Evolutionary conservation across 2,329 filamentous ascomycete species (phyloP), one percentile per base, ranked within the genome.

Genomic region (Penicillium italicum): DNA sequence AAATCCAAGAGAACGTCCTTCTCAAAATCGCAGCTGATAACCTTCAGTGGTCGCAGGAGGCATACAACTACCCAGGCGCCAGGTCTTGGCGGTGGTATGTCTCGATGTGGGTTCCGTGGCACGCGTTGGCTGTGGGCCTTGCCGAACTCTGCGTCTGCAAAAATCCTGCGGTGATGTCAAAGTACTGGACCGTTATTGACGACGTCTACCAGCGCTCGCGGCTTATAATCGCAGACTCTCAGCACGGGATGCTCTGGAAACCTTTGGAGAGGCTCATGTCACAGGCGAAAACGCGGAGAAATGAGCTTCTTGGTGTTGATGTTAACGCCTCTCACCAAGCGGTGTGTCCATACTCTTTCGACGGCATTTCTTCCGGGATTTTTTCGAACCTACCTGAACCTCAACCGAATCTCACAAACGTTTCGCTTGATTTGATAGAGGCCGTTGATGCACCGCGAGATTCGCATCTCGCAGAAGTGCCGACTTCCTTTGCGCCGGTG

Each of bases 41-140:
- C 16, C 58, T 72, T 8, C 49, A 61, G 16, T 59, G 49, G n/a
- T 38, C 60, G 2, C 57, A 65, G 8, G 55, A 63, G 30, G 46
- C 60, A n/a, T 58, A 60, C 37, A 54, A 34, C 22, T 62, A 72
- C 40, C 65, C 63, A 8, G 58, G 58, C 5, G 57, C 56, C 16
- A 22, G 45, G 8, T 48, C 58, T 4, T 72, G 66, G 66, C 55
- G 48, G n/a, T 72, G 69, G 69, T 63, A 66, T 26, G 61, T 60
- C 3, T 60, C 58, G 5, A 46, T 69, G 22, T 72, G 68, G 60
- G 64, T 68, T 22, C 70, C 69, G 0, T 72, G 70, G 70, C 70
- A 72, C 38, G 65, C 60, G 2, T 60, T 72, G 5, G 67, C 68
- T 4, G 68, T 72, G 11, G 69, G 68, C 18, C 56, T 71, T 20